Evolutionary conservation across 2,329 filamentous ascomycete genomes (phyloP), one percentile per base, ranked within the genome.

Genomic region (Fusarium floridanum): DNA sequence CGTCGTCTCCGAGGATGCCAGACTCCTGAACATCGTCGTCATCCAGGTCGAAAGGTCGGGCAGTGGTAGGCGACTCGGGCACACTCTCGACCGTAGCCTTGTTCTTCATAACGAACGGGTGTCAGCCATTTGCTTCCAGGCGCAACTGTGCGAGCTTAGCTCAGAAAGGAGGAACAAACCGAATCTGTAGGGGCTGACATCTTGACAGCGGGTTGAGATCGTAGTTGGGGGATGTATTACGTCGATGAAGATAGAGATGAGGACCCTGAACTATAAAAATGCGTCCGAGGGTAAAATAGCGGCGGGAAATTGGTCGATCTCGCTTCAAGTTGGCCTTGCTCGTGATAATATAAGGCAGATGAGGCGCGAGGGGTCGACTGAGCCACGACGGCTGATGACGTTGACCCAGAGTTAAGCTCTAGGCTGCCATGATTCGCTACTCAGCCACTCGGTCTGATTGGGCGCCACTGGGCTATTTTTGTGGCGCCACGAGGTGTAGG

Each of bases 21-120:
- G 88, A 85, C 76, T 93, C 92, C 79, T 92, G 91, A 61, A 90
- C 83, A 79, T 92, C 92, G 78, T 93, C 91, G 84, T 94, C 92
- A 80, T 93, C 91, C 85, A 92, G 88, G 71, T 92, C 91, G 80
- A 92, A 86, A 9, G 91, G 91, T 77, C 87, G 85, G 64, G 87
- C 91, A 53, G 91, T 93, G 12, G 91, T 92, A 11, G 91, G 91
- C 56, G 91, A 92, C 83, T 93, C 91, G 41, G 91, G 88, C 70
- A 82, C 87, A 64, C 81, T 81, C 64, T 83, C 82, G 34, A 80
- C 78, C 39, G 82, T 80, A 43, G 80, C 78, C 77, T 89, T 90
- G 77, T 79, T 83, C 85, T 89, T 73, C 16, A 61, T 55, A n/a
- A 55, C 64, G 72, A 65, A 57, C 34, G 34, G 50, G 61, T 64